Conservation (phyloP, 805 yeast species). For the Priceomyces melissophilus region DNA sequence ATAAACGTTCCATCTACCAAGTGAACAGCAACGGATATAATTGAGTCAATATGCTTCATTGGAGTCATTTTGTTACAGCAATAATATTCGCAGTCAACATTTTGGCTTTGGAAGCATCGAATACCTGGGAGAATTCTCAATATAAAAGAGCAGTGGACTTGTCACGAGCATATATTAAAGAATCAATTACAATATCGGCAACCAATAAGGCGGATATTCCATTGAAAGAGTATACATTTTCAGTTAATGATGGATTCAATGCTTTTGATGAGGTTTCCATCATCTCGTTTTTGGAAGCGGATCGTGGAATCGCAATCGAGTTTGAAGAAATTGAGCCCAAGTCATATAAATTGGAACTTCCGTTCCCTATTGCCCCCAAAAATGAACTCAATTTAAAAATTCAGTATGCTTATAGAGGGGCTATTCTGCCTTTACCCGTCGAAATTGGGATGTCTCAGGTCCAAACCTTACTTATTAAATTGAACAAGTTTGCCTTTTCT, state of each 20-base stretch:
- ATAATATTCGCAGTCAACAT: neutral
- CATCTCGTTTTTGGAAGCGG: constrained; percentile 38
- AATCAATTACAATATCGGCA: constrained; percentile 51
- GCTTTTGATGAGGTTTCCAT: constrained; percentile 39
- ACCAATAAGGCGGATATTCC: constrained; percentile 59
- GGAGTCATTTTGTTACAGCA: constrained; percentile 2
- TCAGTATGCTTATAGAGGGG: constrained; percentile 45
- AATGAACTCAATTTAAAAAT: constrained; percentile 47
- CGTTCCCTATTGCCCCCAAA: constrained; percentile 66
- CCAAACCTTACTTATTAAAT: constrained; percentile 56
- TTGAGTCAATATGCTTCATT: neutral
- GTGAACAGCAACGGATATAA: neutral
- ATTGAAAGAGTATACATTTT: constrained; percentile 51
- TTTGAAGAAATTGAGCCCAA: constrained; percentile 12
- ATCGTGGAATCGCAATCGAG: constrained; percentile 18
- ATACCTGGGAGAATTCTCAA: constrained; percentile 54
- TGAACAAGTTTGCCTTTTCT: constrained; percentile 55
- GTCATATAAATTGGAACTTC: constrained; percentile 48
- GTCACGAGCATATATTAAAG: constrained; percentile 61
- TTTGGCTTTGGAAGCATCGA: constrained; percentile 1
- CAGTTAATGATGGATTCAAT: constrained; percentile 51
- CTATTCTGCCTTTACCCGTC: constrained; percentile 61
- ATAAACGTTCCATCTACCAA: neutral
- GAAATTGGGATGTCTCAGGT: constrained; percentile 53
- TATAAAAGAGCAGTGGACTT: constrained; percentile 62